Evolutionary conservation across 192 early-diverging fungal genomes (phyloP).

Genomic region (Diversispora epigaea): DNA sequence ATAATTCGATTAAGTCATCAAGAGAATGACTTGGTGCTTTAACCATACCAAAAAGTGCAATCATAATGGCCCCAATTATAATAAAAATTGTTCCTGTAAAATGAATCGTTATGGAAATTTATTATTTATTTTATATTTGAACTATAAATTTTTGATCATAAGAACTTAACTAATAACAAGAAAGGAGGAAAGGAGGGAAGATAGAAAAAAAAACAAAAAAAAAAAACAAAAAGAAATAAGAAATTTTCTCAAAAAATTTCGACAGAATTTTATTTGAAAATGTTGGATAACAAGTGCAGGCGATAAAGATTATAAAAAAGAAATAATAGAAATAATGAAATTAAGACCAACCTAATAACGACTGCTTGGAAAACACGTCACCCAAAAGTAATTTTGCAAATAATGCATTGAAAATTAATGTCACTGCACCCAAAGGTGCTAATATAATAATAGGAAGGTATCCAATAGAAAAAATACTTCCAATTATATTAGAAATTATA

Average conservation of each 20-base stretch:
- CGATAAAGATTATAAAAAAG: not conserved
- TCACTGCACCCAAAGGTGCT: slow-evolving; percentile 73
- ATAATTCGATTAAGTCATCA: slow-evolving; percentile 63
- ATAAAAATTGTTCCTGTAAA: slow-evolving; percentile 65
- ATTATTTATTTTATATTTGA: no score
- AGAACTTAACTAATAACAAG: not conserved
- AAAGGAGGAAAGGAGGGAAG: not conserved
- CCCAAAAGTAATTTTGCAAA: slow-evolving; percentile 65
- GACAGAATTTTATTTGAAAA: not conserved
- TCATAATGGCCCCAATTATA: slow-evolving; percentile 60
- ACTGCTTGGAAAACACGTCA: slow-evolving; percentile 63
- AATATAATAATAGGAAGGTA: slow-evolving; percentile 76
- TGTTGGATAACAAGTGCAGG: no score
- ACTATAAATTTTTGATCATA: no score
- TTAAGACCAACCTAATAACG: slow-evolving; percentile 47
- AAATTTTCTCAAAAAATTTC: not conserved
- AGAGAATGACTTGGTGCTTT: slow-evolving; percentile 71
- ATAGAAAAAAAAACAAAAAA: not conserved
- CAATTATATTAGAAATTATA: slow-evolving; percentile 67
- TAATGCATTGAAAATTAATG: slow-evolving; percentile 73
- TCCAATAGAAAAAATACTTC: slow-evolving; percentile 71
- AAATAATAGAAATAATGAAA: not conserved
- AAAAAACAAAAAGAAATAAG: not conserved
- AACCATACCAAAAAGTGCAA: slow-evolving; percentile 74
- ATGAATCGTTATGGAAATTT: not conserved